phyloP scores from a whole-genome alignment of 371 early-diverging fungal species.

The Mucor sp. region DNA sequence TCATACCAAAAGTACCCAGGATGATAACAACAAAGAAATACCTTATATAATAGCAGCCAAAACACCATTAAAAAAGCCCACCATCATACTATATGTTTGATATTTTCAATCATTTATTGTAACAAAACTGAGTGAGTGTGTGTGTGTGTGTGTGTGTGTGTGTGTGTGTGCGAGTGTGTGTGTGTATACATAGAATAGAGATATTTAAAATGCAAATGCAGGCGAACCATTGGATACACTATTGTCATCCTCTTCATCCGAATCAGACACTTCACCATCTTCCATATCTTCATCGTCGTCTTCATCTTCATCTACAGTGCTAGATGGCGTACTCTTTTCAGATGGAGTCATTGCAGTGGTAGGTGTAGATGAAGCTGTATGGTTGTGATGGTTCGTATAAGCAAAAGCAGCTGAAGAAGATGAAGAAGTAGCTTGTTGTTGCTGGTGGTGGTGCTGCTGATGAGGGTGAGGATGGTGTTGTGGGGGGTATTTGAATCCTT shows the following conservation, averaged over 20 bases:
- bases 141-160: no score
- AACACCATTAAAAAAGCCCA: no score
- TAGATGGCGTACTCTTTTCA: slow-evolving; percentile 2
- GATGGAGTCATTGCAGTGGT: not conserved
- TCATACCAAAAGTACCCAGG: no score
- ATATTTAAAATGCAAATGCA: slow-evolving; percentile 5
- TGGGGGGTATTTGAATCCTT: slow-evolving; percentile 19
- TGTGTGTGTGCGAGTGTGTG: no score
- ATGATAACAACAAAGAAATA: no score
- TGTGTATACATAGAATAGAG: not conserved
- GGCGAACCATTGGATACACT: slow-evolving; percentile 1
- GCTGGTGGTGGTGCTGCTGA: no score
- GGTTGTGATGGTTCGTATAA: slow-evolving; percentile 3
- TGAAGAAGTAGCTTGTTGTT: no score
- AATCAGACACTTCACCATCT: slow-evolving; percentile 26
- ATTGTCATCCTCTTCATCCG: slow-evolving; percentile 19
- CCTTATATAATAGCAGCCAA: no score
- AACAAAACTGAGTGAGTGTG: no score
- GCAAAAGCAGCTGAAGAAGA: not conserved
- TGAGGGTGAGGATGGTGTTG: not conserved
- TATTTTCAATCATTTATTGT: no score
- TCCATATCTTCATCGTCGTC: slow-evolving; percentile 26
- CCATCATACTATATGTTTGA: no score
- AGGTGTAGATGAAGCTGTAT: not conserved
- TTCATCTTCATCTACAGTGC: not conserved